phyloP scores from a whole-genome alignment of 768 basidiomycete species.

The Scleroderma bovista region DNA sequence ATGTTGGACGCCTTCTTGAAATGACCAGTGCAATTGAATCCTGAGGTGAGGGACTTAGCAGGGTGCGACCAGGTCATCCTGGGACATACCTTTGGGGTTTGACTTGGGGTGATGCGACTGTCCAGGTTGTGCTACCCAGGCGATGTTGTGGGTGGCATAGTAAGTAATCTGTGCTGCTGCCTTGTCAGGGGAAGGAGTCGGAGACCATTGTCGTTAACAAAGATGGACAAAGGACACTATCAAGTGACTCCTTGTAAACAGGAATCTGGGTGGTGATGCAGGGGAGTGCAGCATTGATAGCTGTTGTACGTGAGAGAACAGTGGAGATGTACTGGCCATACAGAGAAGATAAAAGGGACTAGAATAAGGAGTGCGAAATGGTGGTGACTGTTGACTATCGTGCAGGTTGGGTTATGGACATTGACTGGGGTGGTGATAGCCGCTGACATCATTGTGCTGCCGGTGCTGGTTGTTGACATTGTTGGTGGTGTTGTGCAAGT shows the following conservation, averaged over 20 bases:
- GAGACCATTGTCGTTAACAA: slow-evolving; percentile 60
- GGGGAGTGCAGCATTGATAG: slow-evolving; percentile 36
- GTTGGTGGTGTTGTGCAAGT: too few species aligned
- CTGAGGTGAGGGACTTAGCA: slow-evolving; percentile 30
- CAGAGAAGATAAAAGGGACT: slow-evolving; percentile 38
- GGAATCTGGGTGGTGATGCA: slow-evolving; percentile 54
- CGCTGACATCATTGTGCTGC: too few species aligned
- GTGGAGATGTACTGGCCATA: slow-evolving; percentile 36
- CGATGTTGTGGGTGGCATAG: slow-evolving; percentile 54
- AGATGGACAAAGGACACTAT: slow-evolving; percentile 49
- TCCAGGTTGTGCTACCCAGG: slow-evolving; percentile 54
- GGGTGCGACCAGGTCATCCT: slow-evolving; percentile 32
- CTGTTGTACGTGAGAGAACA: background rate
- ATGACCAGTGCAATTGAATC: slow-evolving; percentile 51
- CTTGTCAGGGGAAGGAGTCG: slow-evolving; percentile 43
- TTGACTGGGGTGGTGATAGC: too few species aligned
- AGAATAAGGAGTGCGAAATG: slow-evolving; percentile 38
- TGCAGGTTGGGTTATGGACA: too few species aligned
- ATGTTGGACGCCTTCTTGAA: slow-evolving; percentile 96
- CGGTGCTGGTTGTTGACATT: too few species aligned
- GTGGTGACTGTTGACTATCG: too few species aligned
- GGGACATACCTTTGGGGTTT: slow-evolving; percentile 40
- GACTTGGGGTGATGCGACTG: slow-evolving; percentile 40
- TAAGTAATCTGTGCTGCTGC: slow-evolving; percentile 43
- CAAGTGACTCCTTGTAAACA: slow-evolving; percentile 51